Conservation (phyloP, 768 basidiomycete genomes). For the Leccinum longicurvipes region DNA sequence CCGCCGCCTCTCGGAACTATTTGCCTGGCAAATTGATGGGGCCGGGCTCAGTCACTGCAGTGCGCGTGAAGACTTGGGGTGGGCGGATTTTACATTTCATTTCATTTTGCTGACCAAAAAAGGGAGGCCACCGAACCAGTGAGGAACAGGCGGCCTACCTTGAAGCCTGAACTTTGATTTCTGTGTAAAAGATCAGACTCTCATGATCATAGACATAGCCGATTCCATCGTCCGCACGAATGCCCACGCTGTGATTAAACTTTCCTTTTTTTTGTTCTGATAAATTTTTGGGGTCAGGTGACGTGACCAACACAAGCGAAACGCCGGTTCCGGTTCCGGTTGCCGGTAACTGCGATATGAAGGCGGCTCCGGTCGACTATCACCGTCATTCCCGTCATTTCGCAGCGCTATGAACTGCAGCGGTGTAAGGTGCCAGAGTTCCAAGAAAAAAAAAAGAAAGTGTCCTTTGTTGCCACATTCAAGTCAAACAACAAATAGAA, state of each 20-base stretch:
- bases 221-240: not conserved
- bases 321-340: constrained; percentile 3
- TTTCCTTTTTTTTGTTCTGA: not conserved
- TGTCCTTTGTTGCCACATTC: constrained; percentile 16
- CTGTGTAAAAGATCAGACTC: not conserved
- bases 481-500: constrained; percentile 21
- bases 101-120: not conserved
- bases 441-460: constrained; percentile 2
- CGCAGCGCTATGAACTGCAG: not conserved
- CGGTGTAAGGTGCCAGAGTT: not conserved
- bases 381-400: not conserved
- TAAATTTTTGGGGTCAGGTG: not conserved
- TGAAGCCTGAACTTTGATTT: not conserved
- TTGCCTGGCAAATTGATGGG: not conserved
- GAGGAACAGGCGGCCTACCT: not conserved
- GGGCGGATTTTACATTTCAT: not conserved
- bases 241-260: not conserved
- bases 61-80: not conserved
- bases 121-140: not conserved
- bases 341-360: constrained; percentile 7
- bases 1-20: not conserved
- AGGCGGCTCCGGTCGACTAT: constrained; percentile 11
- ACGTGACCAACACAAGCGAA: not conserved
- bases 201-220: not conserved
- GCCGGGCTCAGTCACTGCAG: not conserved